Evolutionary conservation across 805 yeast species (phyloP).

Genomic region (Teunomyces panamensis): DNA sequence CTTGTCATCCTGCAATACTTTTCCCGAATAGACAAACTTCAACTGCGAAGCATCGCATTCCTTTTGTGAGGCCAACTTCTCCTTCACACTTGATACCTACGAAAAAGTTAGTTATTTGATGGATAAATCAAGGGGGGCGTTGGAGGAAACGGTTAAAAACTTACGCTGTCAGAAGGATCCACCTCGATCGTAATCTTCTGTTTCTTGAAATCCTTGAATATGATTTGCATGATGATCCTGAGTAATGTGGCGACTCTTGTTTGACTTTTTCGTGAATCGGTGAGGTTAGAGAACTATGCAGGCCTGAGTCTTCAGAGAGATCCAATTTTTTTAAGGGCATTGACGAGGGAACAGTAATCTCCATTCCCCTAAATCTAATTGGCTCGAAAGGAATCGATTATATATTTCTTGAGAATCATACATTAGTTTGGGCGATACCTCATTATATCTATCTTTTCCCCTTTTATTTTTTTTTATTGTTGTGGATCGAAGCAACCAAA

Average conservation of each 20-base stretch:
- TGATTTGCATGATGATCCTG: conserved; percentile 57
- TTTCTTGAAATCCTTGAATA: conserved; percentile 90
- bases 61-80: conserved; percentile 64
- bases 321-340: too few relatives aligned
- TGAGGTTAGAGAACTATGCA: not conserved
- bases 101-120: conserved; percentile 4
- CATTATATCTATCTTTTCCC: too few relatives aligned
- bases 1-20: conserved; percentile 82
- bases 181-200: conserved; percentile 79
- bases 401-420: too few relatives aligned
- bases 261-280: conserved; percentile 1
- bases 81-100: conserved; percentile 64
- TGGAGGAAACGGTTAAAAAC: conserved; percentile 16
- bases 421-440: too few relatives aligned
- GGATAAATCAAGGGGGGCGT: too few relatives aligned
- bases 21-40: conserved; percentile 89
- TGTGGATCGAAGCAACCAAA: too few relatives aligned
- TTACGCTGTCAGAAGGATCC: conserved; percentile 64
- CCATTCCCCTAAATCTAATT: too few relatives aligned
- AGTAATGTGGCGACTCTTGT: conserved; percentile 2
- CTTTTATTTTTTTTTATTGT: too few relatives aligned
- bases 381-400: too few relatives aligned
- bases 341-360: too few relatives aligned
- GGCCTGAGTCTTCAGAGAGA: not conserved
- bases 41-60: conserved; percentile 70